Evolutionary conservation across 2,329 filamentous ascomycete species (phyloP), one percentile per base, ranked within the genome.

Genomic region (Ambrosiella xylebori): DNA sequence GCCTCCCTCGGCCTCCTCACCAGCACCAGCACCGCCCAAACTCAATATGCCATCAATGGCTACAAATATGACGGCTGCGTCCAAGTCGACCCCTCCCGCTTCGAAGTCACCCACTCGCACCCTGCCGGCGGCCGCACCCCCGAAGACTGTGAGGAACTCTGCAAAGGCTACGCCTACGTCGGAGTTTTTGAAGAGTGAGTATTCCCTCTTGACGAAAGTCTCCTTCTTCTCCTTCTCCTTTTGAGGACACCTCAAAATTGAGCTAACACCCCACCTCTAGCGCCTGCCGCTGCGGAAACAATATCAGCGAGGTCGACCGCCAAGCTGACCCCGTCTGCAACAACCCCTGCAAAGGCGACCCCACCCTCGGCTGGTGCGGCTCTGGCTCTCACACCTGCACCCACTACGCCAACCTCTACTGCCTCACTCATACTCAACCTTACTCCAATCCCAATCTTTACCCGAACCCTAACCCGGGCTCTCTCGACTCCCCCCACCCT

Each of bases 11-110:
- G 47, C 9, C 47, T 51, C 47, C 17, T 51, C 13, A 9, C 19
- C 3, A 1, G 8, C 7, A 36, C 57, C n/a, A 5, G 27, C 27
- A 15, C 53, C 5, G 59, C 60, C 45, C 62, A 63, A 45, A 44
- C 38, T 7, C 45, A 60, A 13, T 58, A 61, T 45, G 58, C 58
- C 11, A 54, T 60, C 8, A 37, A 50, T 3, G 54, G 54, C 15
- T 61, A 56, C 57, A 56, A 41, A 37, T 62, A 62, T 35, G 47
- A 57, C 44, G 60, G 61, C 47, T 62, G 61, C 37, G 56, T 59
- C 2, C 56, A 59, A 49, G 27, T 61, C 44, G n/a, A 49, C 19
- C 50, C 50, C 7, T 15, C 38, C 17, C 45, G 11, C 37, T 59
- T 56, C 35, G 45, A 55, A 8, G 27, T 57, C 35, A 53, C 47